Percentiles rank a stretch among this genome's conserved stretches.
Conservation (phyloP, 768 basidiomycete genomes). For the Dacryopinax primogenitus region DNA sequence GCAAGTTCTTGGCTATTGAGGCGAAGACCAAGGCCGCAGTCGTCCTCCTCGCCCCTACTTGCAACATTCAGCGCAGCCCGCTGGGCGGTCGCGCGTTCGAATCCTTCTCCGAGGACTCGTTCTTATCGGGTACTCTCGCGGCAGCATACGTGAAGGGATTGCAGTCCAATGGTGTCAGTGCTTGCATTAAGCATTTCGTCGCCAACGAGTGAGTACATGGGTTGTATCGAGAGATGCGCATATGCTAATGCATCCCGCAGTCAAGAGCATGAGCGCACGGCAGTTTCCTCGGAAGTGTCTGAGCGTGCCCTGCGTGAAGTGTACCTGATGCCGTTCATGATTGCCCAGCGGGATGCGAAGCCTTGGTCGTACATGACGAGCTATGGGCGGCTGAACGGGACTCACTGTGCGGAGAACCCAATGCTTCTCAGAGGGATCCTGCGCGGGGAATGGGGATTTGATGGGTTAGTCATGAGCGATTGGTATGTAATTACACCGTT, state of each 20-base stretch:
- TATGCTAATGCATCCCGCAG: conserved; percentile 37
- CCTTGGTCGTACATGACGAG: conserved; percentile 53
- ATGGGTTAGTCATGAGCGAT: conserved; percentile 51
- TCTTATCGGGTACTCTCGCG: conserved; percentile 32
- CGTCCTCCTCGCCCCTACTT: conserved; percentile 56
- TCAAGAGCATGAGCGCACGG: conserved; percentile 57
- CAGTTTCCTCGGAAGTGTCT: conserved; percentile 50
- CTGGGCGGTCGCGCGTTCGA: conserved; percentile 39
- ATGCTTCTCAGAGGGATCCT: conserved; percentile 41
- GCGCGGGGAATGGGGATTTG: conserved; percentile 51
- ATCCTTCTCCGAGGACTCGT: conserved; percentile 60
- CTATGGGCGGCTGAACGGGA: conserved; percentile 49
- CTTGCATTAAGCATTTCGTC: conserved; percentile 59
- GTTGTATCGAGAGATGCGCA: not conserved
- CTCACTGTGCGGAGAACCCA: conserved; percentile 45
- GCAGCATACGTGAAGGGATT: conserved; percentile 58
- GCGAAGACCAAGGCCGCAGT: conserved; percentile 52
- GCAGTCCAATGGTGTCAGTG: conserved; percentile 51
- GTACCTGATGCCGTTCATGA: conserved; percentile 60
- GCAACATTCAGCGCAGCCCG: conserved; percentile 50
- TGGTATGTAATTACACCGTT: too few relatives aligned
- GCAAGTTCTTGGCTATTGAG: conserved; percentile 48
- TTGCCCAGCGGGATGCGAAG: conserved; percentile 35
- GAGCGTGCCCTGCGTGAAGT: conserved; percentile 56
- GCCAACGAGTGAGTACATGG: not conserved